Evolutionary conservation across 2,329 filamentous ascomycete genomes (phyloP), one percentile per base, ranked within the genome.

Genomic region (Cladosporium sp.): DNA sequence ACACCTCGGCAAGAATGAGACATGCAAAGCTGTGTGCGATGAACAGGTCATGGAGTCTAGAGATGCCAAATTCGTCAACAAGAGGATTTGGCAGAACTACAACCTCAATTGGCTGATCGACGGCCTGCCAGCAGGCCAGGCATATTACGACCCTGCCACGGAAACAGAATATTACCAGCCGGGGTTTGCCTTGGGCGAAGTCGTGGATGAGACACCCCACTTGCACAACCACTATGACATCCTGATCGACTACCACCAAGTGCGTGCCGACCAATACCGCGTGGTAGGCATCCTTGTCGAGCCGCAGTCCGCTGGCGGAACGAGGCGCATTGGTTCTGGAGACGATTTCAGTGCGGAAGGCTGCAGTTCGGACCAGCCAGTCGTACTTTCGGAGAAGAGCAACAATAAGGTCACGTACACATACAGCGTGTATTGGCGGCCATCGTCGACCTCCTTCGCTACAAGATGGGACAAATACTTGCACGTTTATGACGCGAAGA

Each of bases 401-500:
- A 55, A 59, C 38, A 89, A 80, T 16, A 73, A 79, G 16, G 88
- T 96, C 18, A 81, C 83, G 2, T 98, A 89, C 75, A 95, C 90
- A 4, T 98, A 98, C 74, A 89, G 87, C 59, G 89, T 97, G 11
- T 87, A 85, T 71, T 98, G 93, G 93, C 81, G 79, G 53, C 82
- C 84, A 60, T 96, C 90, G 0, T 67, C 79, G 1, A 97, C 91
- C 1, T 88, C 87, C 1, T 98, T 95, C 85, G 93, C 93, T 28
- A 98, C 93, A 10, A 83, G 93, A 59, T 98, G 93, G 93, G 93
- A 98, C 77, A 97, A 95, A 72, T 97, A 97, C 68, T 79, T 98
- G 34, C 92, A 97, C 66, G 92, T 98, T 31, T 95, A 91, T 66
- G 91, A 97, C 69, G 91, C 93, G 49, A 95, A 93, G 76, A 97